Percentiles rank a stretch among this genome's conserved stretches.
Evolutionary conservation across 345 rosid species (phyloP).

Genomic region (Cardamine resedifolia): DNA sequence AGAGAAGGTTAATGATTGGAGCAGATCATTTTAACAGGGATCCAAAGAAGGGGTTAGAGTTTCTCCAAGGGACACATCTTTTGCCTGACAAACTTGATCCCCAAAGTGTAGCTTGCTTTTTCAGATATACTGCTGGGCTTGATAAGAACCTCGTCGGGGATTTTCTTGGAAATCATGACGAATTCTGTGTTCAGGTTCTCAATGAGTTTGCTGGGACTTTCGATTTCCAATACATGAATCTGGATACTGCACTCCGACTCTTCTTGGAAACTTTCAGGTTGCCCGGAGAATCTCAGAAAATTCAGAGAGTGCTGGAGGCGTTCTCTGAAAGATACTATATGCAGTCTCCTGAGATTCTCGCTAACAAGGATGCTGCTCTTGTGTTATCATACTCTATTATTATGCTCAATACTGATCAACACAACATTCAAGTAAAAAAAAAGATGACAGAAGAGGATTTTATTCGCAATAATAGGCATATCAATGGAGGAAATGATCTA

Average conservation of each 20-base stretch:
- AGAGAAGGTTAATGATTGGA: conserved; percentile 98
- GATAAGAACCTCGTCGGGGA: conserved; percentile 99
- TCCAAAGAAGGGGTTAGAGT: conserved; percentile 97
- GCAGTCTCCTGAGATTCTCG: conserved; percentile 88
- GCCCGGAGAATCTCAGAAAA: conserved; percentile 98
- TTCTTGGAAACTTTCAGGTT: conserved; percentile 94
- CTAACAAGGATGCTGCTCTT: conserved; percentile 96
- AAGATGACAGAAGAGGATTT: conserved; percentile 99
- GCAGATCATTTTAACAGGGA: conserved; percentile 99
- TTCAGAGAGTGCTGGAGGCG: conserved; percentile 97
- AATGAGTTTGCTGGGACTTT: conserved; percentile 99
- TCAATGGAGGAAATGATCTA: conserved; percentile 88
- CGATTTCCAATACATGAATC: conserved; percentile 94
- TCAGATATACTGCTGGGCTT: conserved; percentile 93
- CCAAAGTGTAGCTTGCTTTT: conserved; percentile 98
- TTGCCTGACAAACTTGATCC: conserved; percentile 99
- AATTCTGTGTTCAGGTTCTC: conserved; percentile 97
- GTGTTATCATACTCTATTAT: conserved; percentile 90
- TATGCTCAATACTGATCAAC: conserved; percentile 98
- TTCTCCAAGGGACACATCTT: conserved; percentile 98
- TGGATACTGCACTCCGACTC: conserved; percentile 90
- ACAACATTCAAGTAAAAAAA: conserved; percentile 95
- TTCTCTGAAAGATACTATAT: conserved; percentile 97
- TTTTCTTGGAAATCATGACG: conserved; percentile 97
- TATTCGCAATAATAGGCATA: conserved; percentile 88